phyloP scores from a whole-genome alignment of 176 grass and related monocot genomes.

The Lolium rigidum region DNA sequence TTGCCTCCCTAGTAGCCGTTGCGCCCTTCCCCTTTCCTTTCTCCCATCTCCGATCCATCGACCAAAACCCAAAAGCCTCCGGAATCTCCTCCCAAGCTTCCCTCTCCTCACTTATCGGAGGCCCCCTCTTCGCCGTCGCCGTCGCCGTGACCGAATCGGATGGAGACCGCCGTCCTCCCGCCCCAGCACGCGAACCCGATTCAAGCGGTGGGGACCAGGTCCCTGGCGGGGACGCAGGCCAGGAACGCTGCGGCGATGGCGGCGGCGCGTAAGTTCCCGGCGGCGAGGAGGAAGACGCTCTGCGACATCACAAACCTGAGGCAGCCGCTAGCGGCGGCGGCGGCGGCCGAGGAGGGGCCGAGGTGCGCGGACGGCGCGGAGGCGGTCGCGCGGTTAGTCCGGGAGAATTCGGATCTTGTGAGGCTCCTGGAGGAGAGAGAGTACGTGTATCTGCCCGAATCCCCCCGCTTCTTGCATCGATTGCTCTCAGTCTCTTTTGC shows the following conservation, averaged over 20 bases:
- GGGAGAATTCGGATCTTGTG: conserved; percentile 53
- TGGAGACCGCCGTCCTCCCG: conserved; percentile 33
- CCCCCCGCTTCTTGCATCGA: not conserved
- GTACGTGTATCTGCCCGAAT: conserved; percentile 38
- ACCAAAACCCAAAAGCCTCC: not conserved
- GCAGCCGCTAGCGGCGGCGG: not conserved
- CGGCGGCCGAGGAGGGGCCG: not conserved
- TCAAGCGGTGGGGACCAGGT: not conserved
- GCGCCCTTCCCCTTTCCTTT: conserved; percentile 5
- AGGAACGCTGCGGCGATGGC: conserved; percentile 14
- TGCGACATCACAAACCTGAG: conserved; percentile 65
- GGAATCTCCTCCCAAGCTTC: not conserved
- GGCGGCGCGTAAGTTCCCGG: not conserved
- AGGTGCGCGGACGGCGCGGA: not conserved
- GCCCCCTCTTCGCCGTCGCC: not conserved
- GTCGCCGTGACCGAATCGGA: not conserved
- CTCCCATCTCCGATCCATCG: conserved; percentile 7
- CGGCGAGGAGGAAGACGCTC: conserved; percentile 55
- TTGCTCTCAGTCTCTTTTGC: not conserved
- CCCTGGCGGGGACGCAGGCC: not conserved
- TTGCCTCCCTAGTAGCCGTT: conserved; percentile 50
- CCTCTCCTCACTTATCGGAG: not conserved
- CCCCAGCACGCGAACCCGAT: conserved; percentile 38
- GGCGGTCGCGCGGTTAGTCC: conserved; percentile 36
- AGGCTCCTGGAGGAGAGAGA: conserved; percentile 52